Percentiles rank a stretch among this genome's conserved stretches.
phyloP scores from a whole-genome alignment of 805 yeast species.

The Starmerella stellata region DNA sequence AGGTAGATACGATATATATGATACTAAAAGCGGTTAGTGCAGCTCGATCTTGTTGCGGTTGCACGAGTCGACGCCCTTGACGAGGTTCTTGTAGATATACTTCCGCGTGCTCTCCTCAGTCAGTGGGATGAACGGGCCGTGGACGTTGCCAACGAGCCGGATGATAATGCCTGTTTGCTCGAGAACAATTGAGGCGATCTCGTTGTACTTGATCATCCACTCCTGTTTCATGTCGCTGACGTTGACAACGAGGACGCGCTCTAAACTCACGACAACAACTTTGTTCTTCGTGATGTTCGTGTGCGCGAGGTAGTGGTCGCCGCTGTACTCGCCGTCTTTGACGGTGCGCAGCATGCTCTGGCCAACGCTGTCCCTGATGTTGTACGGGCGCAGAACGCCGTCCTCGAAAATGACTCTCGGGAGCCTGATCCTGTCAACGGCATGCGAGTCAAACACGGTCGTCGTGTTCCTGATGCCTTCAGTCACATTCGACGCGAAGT shows the following conservation, averaged over 20 bases:
- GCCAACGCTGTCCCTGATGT: slow-evolving; percentile 77
- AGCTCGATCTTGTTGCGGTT: slow-evolving; percentile 27
- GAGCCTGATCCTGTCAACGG: slow-evolving; percentile 59
- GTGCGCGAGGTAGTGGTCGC: slow-evolving; percentile 72
- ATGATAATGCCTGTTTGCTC: slow-evolving; percentile 67
- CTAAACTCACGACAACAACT: slow-evolving; percentile 58
- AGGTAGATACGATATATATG: no score
- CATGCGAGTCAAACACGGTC: slow-evolving; percentile 53
- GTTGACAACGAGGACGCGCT: slow-evolving; percentile 47
- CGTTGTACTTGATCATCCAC: slow-evolving; percentile 55
- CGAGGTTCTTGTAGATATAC: slow-evolving; percentile 53
- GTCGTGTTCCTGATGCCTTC: slow-evolving; percentile 90
- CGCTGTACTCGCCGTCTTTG: slow-evolving; percentile 58
- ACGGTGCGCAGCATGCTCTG: slow-evolving; percentile 76
- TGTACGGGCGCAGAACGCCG: slow-evolving; percentile 55
- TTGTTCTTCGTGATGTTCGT: slow-evolving; percentile 64
- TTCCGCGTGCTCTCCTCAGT: slow-evolving; percentile 46
- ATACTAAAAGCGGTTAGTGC: no score
- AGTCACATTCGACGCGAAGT: slow-evolving; percentile 76
- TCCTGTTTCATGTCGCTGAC: slow-evolving; percentile 40
- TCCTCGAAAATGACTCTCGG: slow-evolving; percentile 62
- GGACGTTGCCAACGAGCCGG: slow-evolving; percentile 35
- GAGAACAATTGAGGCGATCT: slow-evolving; percentile 50
- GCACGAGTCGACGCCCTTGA: slow-evolving; percentile 62
- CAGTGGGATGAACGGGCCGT: slow-evolving; percentile 65